phyloP scores from a whole-genome alignment of 2,329 filamentous ascomycete genomes.

The Didymella keratinophila region DNA sequence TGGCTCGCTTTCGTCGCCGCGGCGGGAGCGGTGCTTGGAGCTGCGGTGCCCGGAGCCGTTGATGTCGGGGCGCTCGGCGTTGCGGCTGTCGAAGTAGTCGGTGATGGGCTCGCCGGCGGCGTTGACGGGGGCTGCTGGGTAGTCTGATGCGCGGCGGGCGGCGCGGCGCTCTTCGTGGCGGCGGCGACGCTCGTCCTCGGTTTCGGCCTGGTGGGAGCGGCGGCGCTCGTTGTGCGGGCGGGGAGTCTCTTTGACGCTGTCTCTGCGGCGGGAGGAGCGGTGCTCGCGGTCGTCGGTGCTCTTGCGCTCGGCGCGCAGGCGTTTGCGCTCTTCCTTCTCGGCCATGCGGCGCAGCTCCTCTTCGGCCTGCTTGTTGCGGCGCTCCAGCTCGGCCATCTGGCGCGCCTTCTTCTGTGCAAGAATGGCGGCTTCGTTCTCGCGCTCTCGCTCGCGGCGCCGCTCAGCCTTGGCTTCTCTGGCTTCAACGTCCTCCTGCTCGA shows the following conservation, averaged over 20 bases:
- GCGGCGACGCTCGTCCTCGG: conserved; percentile 49
- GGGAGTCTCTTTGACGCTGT: conserved; percentile 40
- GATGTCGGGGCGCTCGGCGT: conserved; percentile 29
- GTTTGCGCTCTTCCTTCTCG: conserved; percentile 50
- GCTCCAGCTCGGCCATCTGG: conserved; percentile 50
- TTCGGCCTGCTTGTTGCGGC: conserved; percentile 49
- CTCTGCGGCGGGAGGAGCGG: conserved; percentile 47
- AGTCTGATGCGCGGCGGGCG: conserved; percentile 50
- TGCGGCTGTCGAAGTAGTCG: conserved; percentile 57
- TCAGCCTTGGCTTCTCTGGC: conserved; percentile 48
- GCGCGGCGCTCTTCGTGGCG: conserved; percentile 55
- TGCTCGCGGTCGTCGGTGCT: conserved; percentile 45
- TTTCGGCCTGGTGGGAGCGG: conserved; percentile 48
- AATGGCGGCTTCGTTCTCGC: conserved; percentile 43
- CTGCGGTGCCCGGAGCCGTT: conserved; percentile 35
- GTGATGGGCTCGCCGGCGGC: conserved; percentile 47
- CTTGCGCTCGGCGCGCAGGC: conserved; percentile 43
- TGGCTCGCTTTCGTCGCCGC: conserved; percentile 38
- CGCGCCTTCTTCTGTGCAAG: conserved; percentile 50
- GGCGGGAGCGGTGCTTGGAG: conserved; percentile 41
- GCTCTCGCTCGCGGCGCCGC: conserved; percentile 49
- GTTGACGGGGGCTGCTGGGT: conserved; percentile 23
- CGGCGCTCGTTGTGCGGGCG: conserved; percentile 47
- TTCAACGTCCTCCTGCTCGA: conserved; percentile 48
- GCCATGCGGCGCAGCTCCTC: conserved; percentile 50